Conservation (phyloP, 2,329 filamentous ascomycete genomes). For the Pseudopyricularia cyperi region DNA sequence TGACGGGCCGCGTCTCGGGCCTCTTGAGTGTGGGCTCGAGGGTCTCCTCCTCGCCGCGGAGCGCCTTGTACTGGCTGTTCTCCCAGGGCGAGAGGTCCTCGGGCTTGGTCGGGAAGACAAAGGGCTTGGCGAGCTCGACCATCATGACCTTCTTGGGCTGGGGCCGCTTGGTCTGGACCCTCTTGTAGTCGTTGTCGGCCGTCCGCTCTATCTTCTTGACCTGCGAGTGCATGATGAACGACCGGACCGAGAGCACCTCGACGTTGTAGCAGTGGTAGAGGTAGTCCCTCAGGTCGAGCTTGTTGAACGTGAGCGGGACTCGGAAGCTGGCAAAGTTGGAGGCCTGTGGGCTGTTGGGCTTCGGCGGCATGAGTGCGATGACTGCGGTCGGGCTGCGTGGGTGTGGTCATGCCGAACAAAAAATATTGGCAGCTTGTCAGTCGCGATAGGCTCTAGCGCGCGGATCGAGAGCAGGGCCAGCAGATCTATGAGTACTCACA, state of each 20-base stretch:
- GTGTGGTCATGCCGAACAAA: too few species aligned
- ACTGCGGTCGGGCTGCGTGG: conserved; percentile 71
- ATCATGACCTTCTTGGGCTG: conserved; percentile 82
- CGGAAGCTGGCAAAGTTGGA: conserved; percentile 79
- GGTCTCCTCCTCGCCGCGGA: conserved; percentile 13
- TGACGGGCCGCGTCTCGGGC: conserved; percentile 2
- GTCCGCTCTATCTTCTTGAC: conserved; percentile 8
- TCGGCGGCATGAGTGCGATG: conserved; percentile 62
- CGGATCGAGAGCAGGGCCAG: too few species aligned
- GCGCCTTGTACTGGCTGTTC: conserved; percentile 39
- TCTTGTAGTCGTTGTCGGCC: not conserved
- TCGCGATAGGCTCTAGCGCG: too few species aligned
- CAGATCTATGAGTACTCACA: conserved; percentile 25
- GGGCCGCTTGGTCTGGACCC: conserved; percentile 34
- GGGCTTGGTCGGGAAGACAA: conserved; percentile 71
- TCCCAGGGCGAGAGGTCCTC: conserved; percentile 51
- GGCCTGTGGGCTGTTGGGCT: conserved; percentile 44
- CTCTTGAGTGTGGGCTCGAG: conserved; percentile 12
- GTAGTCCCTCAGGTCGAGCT: conserved; percentile 93
- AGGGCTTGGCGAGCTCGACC: conserved; percentile 75
- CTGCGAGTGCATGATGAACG: conserved; percentile 57
- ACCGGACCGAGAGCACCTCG: conserved; percentile 58
- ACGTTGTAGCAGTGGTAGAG: conserved; percentile 78
- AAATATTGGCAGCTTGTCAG: too few species aligned
- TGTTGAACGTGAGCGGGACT: conserved; percentile 86